Evolutionary conservation across 805 yeast species (phyloP).

Genomic region (Candida pseudofarinosa): DNA sequence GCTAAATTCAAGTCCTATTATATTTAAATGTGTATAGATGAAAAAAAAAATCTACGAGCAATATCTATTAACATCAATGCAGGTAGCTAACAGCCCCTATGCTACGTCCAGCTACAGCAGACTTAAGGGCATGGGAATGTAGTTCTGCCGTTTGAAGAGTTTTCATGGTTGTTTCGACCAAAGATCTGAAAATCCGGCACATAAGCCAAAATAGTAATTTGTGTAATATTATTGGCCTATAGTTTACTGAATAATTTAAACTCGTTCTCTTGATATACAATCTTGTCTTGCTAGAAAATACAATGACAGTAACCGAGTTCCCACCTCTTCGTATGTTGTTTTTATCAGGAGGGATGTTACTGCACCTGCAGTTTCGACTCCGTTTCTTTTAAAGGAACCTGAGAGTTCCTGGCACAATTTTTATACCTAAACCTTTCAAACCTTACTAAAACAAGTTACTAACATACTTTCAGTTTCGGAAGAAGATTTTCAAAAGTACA

Average conservation of each 20-base stretch:
- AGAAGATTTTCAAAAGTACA: slow-evolving; percentile 77
- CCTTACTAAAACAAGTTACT: too few relatives aligned
- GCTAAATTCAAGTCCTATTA: background rate
- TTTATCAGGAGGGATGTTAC: background rate
- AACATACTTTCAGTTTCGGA: slow-evolving; percentile 51
- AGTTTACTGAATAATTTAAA: slow-evolving; percentile 2
- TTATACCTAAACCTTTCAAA: too few relatives aligned
- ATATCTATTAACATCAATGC: slow-evolving; percentile 3
- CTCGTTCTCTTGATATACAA: background rate
- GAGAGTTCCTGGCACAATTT: too few relatives aligned
- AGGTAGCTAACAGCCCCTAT: too few relatives aligned
- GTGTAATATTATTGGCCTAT: slow-evolving; percentile 13
- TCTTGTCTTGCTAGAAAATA: background rate
- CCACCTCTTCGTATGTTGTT: slow-evolving; percentile 39
- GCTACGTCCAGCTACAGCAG: too few relatives aligned
- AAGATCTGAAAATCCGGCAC: too few relatives aligned
- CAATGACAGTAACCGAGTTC: slow-evolving; percentile 36
- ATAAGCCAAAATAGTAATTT: slow-evolving; percentile 1
- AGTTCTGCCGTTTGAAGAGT: too few relatives aligned
- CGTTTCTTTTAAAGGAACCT: too few relatives aligned
- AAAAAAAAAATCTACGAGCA: background rate
- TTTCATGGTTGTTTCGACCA: too few relatives aligned
- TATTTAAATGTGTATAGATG: slow-evolving; percentile 4
- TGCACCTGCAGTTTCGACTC: background rate
- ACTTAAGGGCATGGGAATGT: too few relatives aligned